Base-by-base conservation (phyloP, 352 stramenopile genomes). In the Phytophthora fragariae region DNA sequence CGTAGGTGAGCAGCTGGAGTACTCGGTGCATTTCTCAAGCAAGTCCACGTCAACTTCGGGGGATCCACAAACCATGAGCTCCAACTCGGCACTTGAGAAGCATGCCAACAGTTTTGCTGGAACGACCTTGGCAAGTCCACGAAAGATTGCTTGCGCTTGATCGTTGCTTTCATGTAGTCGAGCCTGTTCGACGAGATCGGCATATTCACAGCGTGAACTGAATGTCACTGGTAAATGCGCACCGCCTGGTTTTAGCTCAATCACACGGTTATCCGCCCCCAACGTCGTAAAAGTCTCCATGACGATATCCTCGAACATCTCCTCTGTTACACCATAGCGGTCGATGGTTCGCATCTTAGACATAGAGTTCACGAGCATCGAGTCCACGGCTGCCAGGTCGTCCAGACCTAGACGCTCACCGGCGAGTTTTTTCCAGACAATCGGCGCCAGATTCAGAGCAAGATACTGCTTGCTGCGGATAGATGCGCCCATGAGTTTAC, bases 381-480 rank as follows among this genome's bases (percentile, higher is more conserved):
- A 89, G 73, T 98, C 93, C 19, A 97, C 70, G 0, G 77, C 83
- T 35, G 88, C 77, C 17, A 98, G 69, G 64, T 98, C 95, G n/a
- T 97, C 93, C 27, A 84, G 53, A 1, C 70, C 77, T 17, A 95
- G 70, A 35, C 78, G 70, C 35, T 98, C 89, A 19, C 85, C 80
- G 9, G 94, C 89, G 1, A 98, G 72, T 35, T 84, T 74, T 71
- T 98, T 98, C 95, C 95, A 98, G 31, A 98, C 84, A 5, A 98
- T 68, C 10, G 81, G 67, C 8, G 93, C 88, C 37, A 98, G 65
- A 35, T 95, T 89, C 29, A 98, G 76, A 1, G 91, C 78, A n/a
- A 98, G 77, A 47, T 95, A 97, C 50, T 97, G 81, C 46, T 97
- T 94, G 60, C 89, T 97, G 3, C 94, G 91, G 35, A 98, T 84